Conservation (phyloP, 208 protist species). For the Spongospora subterranea region DNA sequence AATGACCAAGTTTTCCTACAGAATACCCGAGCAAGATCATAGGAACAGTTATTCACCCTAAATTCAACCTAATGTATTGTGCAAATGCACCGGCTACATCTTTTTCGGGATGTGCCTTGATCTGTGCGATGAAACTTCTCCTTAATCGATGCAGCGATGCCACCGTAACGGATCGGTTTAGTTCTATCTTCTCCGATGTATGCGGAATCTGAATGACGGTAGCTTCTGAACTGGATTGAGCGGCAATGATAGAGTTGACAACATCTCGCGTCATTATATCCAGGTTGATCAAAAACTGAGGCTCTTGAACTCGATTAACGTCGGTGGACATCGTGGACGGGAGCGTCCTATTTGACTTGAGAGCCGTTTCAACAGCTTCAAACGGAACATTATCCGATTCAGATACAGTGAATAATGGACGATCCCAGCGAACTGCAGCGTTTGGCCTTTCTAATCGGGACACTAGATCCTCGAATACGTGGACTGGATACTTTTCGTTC, state of each 20-base stretch:
- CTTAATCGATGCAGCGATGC: neutral
- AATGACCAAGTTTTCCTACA: neutral
- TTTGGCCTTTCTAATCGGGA: slow-evolving; percentile 2
- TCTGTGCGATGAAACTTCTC: neutral
- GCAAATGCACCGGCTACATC: neutral
- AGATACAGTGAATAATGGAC: slow-evolving; percentile 15
- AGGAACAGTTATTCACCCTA: too few species aligned
- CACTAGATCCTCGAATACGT: slow-evolving; percentile 16
- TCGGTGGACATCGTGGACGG: slow-evolving; percentile 2
- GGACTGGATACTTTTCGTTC: neutral
- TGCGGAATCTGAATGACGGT: neutral
- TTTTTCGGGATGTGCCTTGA: slow-evolving; percentile 16
- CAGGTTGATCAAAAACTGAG: slow-evolving; percentile 23
- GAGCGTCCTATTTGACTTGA: neutral
- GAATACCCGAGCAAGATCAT: too few species aligned
- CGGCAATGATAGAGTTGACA: neutral
- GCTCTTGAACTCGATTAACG: neutral
- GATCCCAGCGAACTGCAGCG: slow-evolving; percentile 30
- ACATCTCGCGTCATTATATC: neutral
- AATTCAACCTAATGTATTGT: slow-evolving; percentile 26
- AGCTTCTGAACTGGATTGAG: neutral
- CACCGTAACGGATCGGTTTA: neutral
- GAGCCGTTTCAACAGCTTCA: neutral
- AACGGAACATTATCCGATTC: neutral
- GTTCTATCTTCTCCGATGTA: neutral